Evolutionary conservation across 805 yeast genomes (phyloP).

Genomic region (Candida hispaniensis): DNA sequence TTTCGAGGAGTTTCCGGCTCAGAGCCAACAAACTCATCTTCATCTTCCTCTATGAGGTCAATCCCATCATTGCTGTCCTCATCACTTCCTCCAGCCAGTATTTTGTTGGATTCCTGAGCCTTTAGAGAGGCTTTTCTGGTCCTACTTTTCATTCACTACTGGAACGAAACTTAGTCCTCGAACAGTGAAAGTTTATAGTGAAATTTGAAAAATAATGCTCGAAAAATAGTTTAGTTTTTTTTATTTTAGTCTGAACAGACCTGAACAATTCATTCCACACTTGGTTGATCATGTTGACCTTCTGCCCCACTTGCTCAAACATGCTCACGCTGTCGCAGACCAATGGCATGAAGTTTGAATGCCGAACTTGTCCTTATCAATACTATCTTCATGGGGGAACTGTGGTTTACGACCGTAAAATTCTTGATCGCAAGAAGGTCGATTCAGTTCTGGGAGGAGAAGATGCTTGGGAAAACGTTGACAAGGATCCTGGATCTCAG

Average conservation of each 20-base stretch:
- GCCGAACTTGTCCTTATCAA: slow-evolving; percentile 93
- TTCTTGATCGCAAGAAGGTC: slow-evolving; percentile 74
- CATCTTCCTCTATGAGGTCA: background rate
- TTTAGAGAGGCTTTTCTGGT: too few species aligned
- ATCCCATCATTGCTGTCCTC: slow-evolving; percentile 8
- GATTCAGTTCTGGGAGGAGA: slow-evolving; percentile 92
- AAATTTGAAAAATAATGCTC: too few species aligned
- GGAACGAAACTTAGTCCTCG: too few species aligned
- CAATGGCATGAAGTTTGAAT: slow-evolving; percentile 54
- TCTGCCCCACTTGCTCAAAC: slow-evolving; percentile 90
- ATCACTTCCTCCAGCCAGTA: slow-evolving; percentile 2
- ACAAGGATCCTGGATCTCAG: slow-evolving; percentile 74
- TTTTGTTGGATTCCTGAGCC: too few species aligned
- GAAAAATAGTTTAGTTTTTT: too few species aligned
- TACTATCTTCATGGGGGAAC: slow-evolving; percentile 69
- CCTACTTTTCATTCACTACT: too few species aligned
- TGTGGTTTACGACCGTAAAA: slow-evolving; percentile 76
- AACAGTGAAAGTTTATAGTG: too few species aligned
- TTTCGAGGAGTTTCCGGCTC: slow-evolving; percentile 2
- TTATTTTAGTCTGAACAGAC: slow-evolving; percentile 5
- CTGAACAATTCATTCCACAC: background rate
- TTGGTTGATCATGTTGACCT: slow-evolving; percentile 59
- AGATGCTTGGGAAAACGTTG: slow-evolving; percentile 98
- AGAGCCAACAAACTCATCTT: background rate
- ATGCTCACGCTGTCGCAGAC: slow-evolving; percentile 50